These are phyloP conservation scores for Aureococcus anophagefferens DNA, from an alignment of 108 stramenopile species.

Conservation along the genomic window DNA sequence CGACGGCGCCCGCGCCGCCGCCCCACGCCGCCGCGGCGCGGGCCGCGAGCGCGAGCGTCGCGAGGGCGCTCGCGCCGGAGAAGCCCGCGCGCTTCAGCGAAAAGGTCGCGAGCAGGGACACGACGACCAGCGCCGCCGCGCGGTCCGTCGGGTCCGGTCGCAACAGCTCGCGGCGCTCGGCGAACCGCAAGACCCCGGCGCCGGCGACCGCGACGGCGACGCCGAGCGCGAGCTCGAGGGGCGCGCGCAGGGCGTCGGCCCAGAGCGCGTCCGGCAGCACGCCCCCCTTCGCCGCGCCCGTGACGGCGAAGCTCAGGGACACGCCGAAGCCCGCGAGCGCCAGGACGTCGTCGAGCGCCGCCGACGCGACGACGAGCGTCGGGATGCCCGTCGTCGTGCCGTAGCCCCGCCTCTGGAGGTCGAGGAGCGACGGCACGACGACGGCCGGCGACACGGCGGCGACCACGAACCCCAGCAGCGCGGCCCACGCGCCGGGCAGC, in stretches of 20 bases:
- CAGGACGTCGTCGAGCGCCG: conserved; percentile 38
- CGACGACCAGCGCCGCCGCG: neutral
- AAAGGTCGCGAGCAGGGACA: neutral
- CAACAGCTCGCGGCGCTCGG: too few species aligned
- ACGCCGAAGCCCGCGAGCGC: conserved; percentile 40
- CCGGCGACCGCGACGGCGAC: neutral
- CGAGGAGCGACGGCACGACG: conserved; percentile 32
- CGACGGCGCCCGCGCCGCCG: neutral
- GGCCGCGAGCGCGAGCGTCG: neutral
- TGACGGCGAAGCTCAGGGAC: conserved; percentile 26
- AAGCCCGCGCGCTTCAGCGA: neutral
- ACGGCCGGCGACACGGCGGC: conserved; percentile 42
- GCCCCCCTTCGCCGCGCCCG: conserved; percentile 2
- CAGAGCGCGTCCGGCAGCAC: neutral
- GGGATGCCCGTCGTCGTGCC: conserved; percentile 41
- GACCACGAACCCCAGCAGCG: conserved; percentile 30
- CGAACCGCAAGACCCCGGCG: neutral
- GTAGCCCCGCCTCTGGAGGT: conserved; percentile 25
- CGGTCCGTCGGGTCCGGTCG: too few species aligned
- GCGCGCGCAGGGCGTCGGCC: conserved; percentile 17
- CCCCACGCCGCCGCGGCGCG: neutral
- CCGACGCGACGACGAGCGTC: conserved; percentile 41
- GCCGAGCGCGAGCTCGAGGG: conserved; percentile 11
- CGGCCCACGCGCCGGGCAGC: conserved; percentile 15
- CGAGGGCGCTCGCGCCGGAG: neutral